These are phyloP conservation scores for Fraxinus albicans DNA, from an alignment of 305 asterid genomes.

Conservation along the genomic window DNA sequence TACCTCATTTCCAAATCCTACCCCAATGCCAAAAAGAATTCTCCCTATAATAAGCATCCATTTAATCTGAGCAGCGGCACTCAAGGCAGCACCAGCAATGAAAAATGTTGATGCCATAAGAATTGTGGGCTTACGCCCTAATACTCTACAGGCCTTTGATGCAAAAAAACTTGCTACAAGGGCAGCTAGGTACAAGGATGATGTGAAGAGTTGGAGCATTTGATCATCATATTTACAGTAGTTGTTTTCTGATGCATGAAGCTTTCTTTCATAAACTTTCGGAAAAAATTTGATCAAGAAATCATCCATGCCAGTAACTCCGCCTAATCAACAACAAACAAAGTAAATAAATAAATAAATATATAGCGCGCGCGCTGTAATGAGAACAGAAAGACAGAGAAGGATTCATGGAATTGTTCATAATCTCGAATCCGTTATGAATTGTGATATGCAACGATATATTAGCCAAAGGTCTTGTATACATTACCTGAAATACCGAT, in stretches of 20 bases:
- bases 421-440: no score
- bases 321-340: constrained; percentile 32
- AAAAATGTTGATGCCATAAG: constrained; percentile 48
- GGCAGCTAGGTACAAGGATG: constrained; percentile 68
- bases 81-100: constrained; percentile 39
- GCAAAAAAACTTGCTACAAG: constrained; percentile 68
- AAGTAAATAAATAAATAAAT: not conserved
- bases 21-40: constrained; percentile 66
- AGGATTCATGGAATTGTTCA: not conserved
- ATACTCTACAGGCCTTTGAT: constrained; percentile 43
- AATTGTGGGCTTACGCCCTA: constrained; percentile 62
- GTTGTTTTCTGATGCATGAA: constrained; percentile 41
- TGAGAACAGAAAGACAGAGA: not conserved
- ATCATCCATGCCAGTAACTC: constrained; percentile 69
- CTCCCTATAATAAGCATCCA: constrained; percentile 61
- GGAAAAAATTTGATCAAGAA: constrained; percentile 60
- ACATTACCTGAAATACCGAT: constrained; percentile 60
- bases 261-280: constrained; percentile 33
- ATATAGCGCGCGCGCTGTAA: not conserved
- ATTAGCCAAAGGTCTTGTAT: not conserved
- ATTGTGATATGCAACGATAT: not conserved
- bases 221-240: constrained; percentile 76
- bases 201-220: constrained; percentile 72
- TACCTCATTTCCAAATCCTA: constrained; percentile 85
- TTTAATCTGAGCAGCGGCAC: constrained; percentile 30